Base-by-base conservation (phyloP, 1,139 yeast genomes). In the Nakaseomyces kungkrabaensis region DNA sequence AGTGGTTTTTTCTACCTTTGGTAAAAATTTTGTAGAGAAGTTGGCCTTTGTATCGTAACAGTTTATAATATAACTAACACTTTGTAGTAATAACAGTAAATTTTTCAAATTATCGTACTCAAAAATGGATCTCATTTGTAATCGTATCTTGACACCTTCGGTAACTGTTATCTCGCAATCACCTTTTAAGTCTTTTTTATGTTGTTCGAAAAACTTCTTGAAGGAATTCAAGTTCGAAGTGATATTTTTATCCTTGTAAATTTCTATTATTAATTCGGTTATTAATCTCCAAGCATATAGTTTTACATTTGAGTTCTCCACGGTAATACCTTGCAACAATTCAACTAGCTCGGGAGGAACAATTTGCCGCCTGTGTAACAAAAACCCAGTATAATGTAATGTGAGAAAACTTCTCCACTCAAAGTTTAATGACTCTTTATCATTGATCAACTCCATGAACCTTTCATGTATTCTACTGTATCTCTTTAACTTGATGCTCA, bases 21-120 rank as follows among this genome's bases (percentile, higher is more conserved):
- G 67, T 40, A 65, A 48, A 40, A 62, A 64, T 46, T 54, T 59
- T 5, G 54, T 54, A 1, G 67, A 63, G 46, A 63, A 65, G 48
- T 62, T 62, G 5, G 65, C 60, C 37, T 55, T 56, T 24, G 56
- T 54, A 46, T 63, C 67, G 45, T 62, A 60, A 42, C 67, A 63
- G 45, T 62, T 65, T 4, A 61, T 58, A 29, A 65, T 47, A 47
- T 59, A 65, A 50, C 67, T 63, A 5, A 63, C 60, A 50, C 68
- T 63, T 49, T 65, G 69, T 24, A 64, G 52, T 10, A 65, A 49
- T 7, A 65, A 47, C n/a, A 65, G 47, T 2, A 63, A 22, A 36
- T 59, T 58, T 47, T 63, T 65, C 45, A 62, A 46, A 45, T 63
- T 61, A 33, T 53, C 54, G 40, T 62, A 63, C 26, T 56, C 51